Conservation (phyloP, 768 basidiomycete species). For the Chalciporus chontae region DNA sequence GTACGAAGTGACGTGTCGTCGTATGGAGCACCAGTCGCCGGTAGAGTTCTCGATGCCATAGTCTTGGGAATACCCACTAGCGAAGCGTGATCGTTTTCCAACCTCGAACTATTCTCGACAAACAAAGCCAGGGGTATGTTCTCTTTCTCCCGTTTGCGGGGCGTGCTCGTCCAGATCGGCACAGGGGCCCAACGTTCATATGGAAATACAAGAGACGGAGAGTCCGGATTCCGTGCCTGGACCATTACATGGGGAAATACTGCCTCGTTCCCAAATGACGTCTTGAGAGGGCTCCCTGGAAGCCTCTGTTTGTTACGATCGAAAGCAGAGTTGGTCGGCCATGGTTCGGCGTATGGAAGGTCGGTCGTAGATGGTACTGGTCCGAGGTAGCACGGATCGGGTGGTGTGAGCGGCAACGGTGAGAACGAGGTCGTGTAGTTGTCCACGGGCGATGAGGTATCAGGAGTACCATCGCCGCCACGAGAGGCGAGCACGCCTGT, state of each 20-base stretch:
- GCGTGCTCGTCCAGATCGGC: conserved; percentile 26
- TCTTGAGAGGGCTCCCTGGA: conserved; percentile 22
- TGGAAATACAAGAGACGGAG: conserved; percentile 3
- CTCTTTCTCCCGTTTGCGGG: conserved; percentile 9
- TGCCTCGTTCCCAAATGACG: conserved; percentile 5
- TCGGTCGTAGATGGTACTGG: conserved; percentile 16
- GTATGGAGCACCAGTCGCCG: neutral
- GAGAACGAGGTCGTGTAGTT: conserved; percentile 1
- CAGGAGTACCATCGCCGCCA: conserved; percentile 5
- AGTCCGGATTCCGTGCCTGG: conserved; percentile 5
- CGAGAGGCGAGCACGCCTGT: neutral
- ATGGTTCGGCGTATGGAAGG: conserved; percentile 21
- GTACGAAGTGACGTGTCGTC: conserved; percentile 3
- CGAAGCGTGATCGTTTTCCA: neutral
- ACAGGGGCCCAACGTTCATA: conserved; percentile 10
- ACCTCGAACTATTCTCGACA: neutral
- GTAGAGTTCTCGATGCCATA: neutral
- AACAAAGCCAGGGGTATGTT: neutral
- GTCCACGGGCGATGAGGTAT: conserved; percentile 7
- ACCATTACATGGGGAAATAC: conserved; percentile 5
- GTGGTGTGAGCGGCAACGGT: conserved; percentile 22
- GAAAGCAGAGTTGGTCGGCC: conserved; percentile 9
- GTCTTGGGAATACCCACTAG: neutral
- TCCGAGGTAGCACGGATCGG: conserved; percentile 20
- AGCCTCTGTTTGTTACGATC: conserved; percentile 11